Conservation (phyloP, 495 filamentous ascomycete species). For the Neurospora intermedia region DNA sequence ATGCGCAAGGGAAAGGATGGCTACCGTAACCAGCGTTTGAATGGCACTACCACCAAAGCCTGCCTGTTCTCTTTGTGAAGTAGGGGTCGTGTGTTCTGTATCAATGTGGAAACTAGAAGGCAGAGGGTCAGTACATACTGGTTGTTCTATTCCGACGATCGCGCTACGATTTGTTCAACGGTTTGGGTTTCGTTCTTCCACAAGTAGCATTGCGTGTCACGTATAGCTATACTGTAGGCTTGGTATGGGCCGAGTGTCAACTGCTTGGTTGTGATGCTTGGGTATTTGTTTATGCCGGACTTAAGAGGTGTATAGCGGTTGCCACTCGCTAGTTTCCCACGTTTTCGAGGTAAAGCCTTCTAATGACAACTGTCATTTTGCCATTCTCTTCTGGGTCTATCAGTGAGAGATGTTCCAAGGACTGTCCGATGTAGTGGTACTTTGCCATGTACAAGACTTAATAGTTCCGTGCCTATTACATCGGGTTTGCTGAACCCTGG, state of each 20-base stretch:
- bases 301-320: background rate
- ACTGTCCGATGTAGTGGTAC: background rate
- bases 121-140: background rate
- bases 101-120: background rate
- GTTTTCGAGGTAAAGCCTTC: background rate
- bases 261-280: background rate
- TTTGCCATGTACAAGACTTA: background rate
- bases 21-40: background rate
- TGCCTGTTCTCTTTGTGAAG: background rate
- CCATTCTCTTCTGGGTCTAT: background rate
- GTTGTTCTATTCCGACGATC: no score
- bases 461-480: background rate
- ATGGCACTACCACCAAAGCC: background rate
- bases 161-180: no score
- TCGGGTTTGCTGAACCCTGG: background rate
- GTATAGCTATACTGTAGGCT: background rate
- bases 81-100: background rate
- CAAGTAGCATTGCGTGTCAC: background rate
- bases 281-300: background rate
- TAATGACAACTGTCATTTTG: background rate
- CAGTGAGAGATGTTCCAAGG: background rate
- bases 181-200: background rate
- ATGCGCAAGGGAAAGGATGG: background rate
- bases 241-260: background rate
- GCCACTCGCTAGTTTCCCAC: background rate